Base-by-base conservation (phyloP, 73 alveolate species). In the Breviolum minutum region DNA sequence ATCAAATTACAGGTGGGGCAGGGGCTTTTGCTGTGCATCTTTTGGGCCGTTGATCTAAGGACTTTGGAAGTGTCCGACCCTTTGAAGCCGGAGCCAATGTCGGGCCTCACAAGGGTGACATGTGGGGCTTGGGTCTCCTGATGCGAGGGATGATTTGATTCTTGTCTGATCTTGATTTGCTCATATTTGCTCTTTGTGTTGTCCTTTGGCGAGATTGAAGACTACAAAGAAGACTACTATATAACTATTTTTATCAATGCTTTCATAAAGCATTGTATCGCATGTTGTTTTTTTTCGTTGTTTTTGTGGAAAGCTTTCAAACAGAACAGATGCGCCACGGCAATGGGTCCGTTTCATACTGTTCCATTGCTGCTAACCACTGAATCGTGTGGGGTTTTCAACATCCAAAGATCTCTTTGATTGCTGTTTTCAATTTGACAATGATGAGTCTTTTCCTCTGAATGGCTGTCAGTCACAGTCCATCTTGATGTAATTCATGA, bases 51-150 rank as follows among this genome's bases (percentile, higher is more conserved):
- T 27, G 8, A 60, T 27, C 63, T 48, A 22, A 83, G 92, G 92
- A 83, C 74, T 83, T 83, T 61, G 92, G 92, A 61, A 83, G 92
- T 26, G 70, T 54, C 54, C 5, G 92, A 83, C 32, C 74, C 60
- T 54, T 83, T 26, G 12, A 61, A 54, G 61, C 92, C 20, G 92
- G 92, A 83, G 92, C 74, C 61, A 61, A 14, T 4, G 22, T 22
- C 16, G 92, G 92, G 54, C 92, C 92, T 22, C 92, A 83, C 92
- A 83, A 83, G 73, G 92, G 92, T 73, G 92, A 83, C 92, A 83
- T 83, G 76, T 83, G 92, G 92, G 92, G 92, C 92, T 61, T 83
- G 73, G 92, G 92, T 20, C 92, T 83, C 73, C 26, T 83, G 92
- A 83, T 83, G 92, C 88, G 88, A 48, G 88, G 88, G 22, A 80